Conservation (phyloP, 805 yeast species). For the Pichia occidentalis region DNA sequence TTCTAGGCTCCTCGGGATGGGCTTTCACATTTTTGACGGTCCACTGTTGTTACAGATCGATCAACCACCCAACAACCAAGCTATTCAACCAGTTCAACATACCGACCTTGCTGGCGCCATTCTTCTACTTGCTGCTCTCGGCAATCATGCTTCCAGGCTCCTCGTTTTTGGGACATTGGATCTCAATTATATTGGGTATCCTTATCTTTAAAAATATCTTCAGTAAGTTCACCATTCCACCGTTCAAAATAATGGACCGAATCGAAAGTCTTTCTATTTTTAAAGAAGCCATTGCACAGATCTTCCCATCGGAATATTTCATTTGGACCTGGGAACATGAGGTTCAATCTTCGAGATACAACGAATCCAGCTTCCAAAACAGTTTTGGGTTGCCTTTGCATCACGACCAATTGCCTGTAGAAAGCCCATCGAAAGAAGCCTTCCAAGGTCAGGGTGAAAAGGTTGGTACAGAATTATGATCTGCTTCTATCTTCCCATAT, state of each 20-base stretch:
- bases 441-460: constrained; percentile 1
- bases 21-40: constrained; percentile 61
- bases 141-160: constrained; percentile 56
- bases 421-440: too few relatives aligned
- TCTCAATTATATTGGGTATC: constrained; percentile 64
- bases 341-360: constrained; percentile 3
- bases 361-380: neutral
- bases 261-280: constrained; percentile 40
- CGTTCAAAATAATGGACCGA: constrained; percentile 53
- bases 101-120: constrained; percentile 58
- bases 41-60: constrained; percentile 39
- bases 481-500: too few relatives aligned
- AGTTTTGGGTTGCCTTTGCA: constrained; percentile 5
- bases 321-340: constrained; percentile 11
- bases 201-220: constrained; percentile 52
- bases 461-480: constrained; percentile 1
- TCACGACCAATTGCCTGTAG: neutral
- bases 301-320: constrained; percentile 8
- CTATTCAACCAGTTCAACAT: constrained; percentile 34
- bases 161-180: constrained; percentile 67
- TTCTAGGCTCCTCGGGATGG: constrained; percentile 70
- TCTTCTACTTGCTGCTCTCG: constrained; percentile 41
- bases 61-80: constrained; percentile 14
- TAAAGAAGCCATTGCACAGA: constrained; percentile 3
- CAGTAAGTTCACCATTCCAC: constrained; percentile 53